Evolutionary conservation across 805 yeast species (phyloP), one percentile per base, ranked within the genome.

Genomic region (Saccharomycopsis malanga): DNA sequence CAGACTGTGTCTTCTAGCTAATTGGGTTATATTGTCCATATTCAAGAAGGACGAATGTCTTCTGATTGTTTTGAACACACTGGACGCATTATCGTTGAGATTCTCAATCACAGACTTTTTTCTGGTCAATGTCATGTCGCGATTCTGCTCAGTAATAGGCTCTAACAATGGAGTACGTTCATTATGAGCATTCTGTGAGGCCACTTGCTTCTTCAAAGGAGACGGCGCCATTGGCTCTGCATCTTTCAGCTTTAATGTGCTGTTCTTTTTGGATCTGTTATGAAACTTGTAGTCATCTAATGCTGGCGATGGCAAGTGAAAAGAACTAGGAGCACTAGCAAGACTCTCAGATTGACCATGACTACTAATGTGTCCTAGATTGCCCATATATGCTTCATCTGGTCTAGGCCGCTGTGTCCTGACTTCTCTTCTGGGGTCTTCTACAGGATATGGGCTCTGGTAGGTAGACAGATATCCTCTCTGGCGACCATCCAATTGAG

Each of bases 261-360:
- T 18, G 17, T 32, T 32, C 15, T 18, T 32, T n/a, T 14, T 12
- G 5, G 36, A 32, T 6, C 17, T 7, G 36, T n/a, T 32, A 7
- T 9, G 9, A 5, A 32, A n/a, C 17, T 32, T 32, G 17, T 32
- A 32, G 17, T 32, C 36, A 32, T 34, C 45, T 12, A 54, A 15
- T 15, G 59, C 59, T 23, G 66, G 64, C 9, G 61, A 63, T 4
- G 61, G 66, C 38, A 59, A 54, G 36, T 50, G 51, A 39, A 56
- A 49, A 12, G 56, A 57, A 41, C 40, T 46, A 43, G 55, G 44
- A 35, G 27, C 32, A 17, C 42, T 39, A n/a, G 17, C 9, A 5
- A 39, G 9, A 39, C 43, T 2, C 52, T 49, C 18, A 34, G 12
- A 32, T n/a, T n/a, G 17, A 18, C 36, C 15, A 6, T n/a, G 36